Conservation (phyloP, 306 rosid genomes). For the Myrica gale region DNA sequence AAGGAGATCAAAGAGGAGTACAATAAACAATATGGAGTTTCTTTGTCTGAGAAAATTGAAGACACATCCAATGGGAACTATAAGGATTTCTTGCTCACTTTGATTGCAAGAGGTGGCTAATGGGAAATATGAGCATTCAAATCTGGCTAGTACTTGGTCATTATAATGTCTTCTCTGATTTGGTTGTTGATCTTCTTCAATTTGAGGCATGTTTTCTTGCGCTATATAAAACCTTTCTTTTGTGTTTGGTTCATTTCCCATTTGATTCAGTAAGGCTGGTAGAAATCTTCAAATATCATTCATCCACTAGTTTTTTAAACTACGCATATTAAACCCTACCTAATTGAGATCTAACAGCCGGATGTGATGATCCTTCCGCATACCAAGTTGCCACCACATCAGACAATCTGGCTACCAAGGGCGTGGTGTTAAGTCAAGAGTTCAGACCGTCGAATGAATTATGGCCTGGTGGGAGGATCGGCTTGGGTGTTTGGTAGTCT, state of each 20-base stretch:
- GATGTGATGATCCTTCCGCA: too few relatives aligned
- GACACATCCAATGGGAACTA: slow-evolving; percentile 65
- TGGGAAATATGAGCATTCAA: not conserved
- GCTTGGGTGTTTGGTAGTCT: too few relatives aligned
- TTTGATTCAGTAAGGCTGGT: not conserved
- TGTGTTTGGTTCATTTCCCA: not conserved
- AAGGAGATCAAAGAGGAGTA: slow-evolving; percentile 60
- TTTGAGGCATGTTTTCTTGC: slow-evolving; percentile 4
- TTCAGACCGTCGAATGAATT: too few relatives aligned
- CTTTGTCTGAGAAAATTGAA: slow-evolving; percentile 57
- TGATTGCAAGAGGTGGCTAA: slow-evolving; percentile 56
- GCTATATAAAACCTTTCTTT: not conserved
- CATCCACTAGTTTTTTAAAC: not conserved
- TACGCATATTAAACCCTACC: too few relatives aligned
- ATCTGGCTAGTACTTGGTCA: slow-evolving; percentile 8
- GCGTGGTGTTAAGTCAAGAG: too few relatives aligned
- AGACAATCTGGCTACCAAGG: too few relatives aligned
- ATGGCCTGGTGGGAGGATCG: too few relatives aligned
- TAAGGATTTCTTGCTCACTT: slow-evolving; percentile 76
- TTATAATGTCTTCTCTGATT: slow-evolving; percentile 2
- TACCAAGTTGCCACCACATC: too few relatives aligned
- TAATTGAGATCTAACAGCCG: too few relatives aligned
- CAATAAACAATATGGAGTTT: slow-evolving; percentile 45
- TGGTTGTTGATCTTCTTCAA: slow-evolving; percentile 16
- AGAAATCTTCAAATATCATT: not conserved